A percentile compares a stretch with the other conserved stretches of the same genome.
Conservation (phyloP, 768 basidiomycete genomes). For the Phlegmacium glaucopus region DNA sequence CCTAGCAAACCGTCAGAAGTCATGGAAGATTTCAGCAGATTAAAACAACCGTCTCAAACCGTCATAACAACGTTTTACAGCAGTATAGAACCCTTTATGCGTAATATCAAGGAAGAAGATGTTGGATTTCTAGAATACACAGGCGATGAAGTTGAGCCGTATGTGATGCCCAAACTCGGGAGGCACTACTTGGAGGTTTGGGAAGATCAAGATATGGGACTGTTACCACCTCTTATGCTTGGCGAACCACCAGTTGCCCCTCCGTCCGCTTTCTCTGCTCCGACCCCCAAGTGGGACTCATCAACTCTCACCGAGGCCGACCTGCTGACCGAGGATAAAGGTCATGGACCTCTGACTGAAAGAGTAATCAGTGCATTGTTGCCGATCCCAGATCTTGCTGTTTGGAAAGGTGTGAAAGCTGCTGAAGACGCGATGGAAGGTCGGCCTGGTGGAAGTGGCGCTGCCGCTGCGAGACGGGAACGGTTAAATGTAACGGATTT, state of each 20-base stretch:
- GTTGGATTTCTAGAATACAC: slow-evolving; percentile 89
- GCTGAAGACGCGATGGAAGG: slow-evolving; percentile 86
- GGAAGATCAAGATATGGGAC: slow-evolving; percentile 83
- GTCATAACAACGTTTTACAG: slow-evolving; percentile 78
- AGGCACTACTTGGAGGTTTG: slow-evolving; percentile 88
- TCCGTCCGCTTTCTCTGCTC: slow-evolving; percentile 40
- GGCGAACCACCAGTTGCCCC: slow-evolving; percentile 31
- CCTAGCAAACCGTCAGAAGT: slow-evolving; percentile 84
- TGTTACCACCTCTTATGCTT: slow-evolving; percentile 28
- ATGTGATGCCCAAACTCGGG: slow-evolving; percentile 79
- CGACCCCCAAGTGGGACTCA: slow-evolving; percentile 77
- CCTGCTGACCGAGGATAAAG: slow-evolving; percentile 67
- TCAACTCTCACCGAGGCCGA: slow-evolving; percentile 74
- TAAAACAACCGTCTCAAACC: slow-evolving; percentile 72
- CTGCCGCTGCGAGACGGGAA: slow-evolving; percentile 71
- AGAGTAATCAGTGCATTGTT: slow-evolving; percentile 73
- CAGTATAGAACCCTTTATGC: slow-evolving; percentile 86
- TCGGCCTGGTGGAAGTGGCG: slow-evolving; percentile 74
- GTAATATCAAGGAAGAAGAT: slow-evolving; percentile 91
- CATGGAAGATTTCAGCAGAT: slow-evolving; percentile 83
- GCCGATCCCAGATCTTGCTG: slow-evolving; percentile 60
- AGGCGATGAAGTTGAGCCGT: slow-evolving; percentile 88
- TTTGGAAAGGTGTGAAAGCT: slow-evolving; percentile 78
- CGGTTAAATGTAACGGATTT: slow-evolving; percentile 77
- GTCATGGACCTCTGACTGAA: slow-evolving; percentile 87